These are phyloP conservation scores for Boletus vermiculosoides DNA, from an alignment of 768 basidiomycete species.

Conservation along the genomic window DNA sequence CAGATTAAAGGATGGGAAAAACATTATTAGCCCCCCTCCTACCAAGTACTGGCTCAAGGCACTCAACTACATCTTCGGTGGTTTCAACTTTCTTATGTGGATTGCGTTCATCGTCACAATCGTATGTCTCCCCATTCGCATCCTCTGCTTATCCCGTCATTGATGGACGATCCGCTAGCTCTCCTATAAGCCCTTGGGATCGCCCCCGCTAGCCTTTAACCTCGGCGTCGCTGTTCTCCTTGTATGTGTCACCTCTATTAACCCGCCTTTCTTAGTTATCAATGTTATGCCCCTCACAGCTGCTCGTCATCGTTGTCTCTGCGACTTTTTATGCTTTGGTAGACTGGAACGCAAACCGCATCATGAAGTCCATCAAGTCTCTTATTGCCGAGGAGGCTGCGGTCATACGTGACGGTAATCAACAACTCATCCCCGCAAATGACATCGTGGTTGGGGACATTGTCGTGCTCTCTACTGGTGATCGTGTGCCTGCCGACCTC, in stretches of 20 bases:
- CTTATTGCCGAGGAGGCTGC: constrained; percentile 60
- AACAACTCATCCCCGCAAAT: constrained; percentile 47
- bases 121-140: constrained; percentile 27
- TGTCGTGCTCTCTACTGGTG: constrained; percentile 51
- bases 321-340: constrained; percentile 49
- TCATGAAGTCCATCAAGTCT: constrained; percentile 57
- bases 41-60: constrained; percentile 50
- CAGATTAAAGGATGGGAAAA: constrained; percentile 41
- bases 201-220: constrained; percentile 43
- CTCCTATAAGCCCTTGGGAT: constrained; percentile 51
- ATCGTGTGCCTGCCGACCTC: constrained; percentile 59
- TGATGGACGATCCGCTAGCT: constrained; percentile 36
- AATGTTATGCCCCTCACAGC: constrained; percentile 25
- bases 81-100: constrained; percentile 58
- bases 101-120: constrained; percentile 50
- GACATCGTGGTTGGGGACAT: constrained; percentile 60
- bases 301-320: constrained; percentile 43
- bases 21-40: constrained; percentile 49
- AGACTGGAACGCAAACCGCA: constrained; percentile 48
- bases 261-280: neutral
- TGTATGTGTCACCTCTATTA: constrained; percentile 30
- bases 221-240: constrained; percentile 53
- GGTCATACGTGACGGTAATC: constrained; percentile 50
- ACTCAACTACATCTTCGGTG: constrained; percentile 54
- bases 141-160: neutral